phyloP scores from a whole-genome alignment of 2,329 filamentous ascomycete genomes.

The Rutstroemia sp. region DNA sequence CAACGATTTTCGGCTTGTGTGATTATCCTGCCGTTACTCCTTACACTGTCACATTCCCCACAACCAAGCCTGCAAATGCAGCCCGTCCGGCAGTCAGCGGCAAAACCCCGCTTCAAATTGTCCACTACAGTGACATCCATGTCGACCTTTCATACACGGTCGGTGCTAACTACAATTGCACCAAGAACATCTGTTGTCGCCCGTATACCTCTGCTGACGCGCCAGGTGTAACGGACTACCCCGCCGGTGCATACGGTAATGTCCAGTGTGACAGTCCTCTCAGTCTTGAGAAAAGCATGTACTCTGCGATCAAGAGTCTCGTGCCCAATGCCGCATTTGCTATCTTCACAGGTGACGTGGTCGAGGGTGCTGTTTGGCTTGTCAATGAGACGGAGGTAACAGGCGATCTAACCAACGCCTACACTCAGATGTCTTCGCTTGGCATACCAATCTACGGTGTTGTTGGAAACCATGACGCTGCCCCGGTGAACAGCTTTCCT shows the following conservation, averaged over 20 bases:
- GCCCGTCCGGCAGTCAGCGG: constrained; percentile 23
- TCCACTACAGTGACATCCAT: constrained; percentile 36
- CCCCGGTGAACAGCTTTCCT: constrained; percentile 20
- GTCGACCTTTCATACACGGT: constrained; percentile 33
- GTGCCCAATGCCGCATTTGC: constrained; percentile 23
- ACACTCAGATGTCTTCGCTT: no score
- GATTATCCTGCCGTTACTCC: constrained; percentile 29
- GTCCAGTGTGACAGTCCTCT: constrained; percentile 32
- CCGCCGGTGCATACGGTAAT: constrained; percentile 33
- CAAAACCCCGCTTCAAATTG: constrained; percentile 27
- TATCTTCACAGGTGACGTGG: constrained; percentile 27
- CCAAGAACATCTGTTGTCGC: constrained; percentile 36
- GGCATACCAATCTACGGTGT: no score
- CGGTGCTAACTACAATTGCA: constrained; percentile 33
- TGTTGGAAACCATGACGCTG: no score
- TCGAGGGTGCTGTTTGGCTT: constrained; percentile 21
- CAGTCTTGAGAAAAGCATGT: constrained; percentile 32
- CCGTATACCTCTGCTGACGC: constrained; percentile 29
- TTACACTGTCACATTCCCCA: constrained; percentile 28
- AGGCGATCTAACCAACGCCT: constrained; percentile 24
- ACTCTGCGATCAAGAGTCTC: constrained; percentile 29
- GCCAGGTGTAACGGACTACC: constrained; percentile 30
- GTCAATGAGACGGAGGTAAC: constrained; percentile 22
- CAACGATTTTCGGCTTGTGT: constrained; percentile 39
- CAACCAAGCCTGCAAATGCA: constrained; percentile 24